Evolutionary conservation across 306 rosid species (phyloP).

Genomic region (Crotalaria pallida): DNA sequence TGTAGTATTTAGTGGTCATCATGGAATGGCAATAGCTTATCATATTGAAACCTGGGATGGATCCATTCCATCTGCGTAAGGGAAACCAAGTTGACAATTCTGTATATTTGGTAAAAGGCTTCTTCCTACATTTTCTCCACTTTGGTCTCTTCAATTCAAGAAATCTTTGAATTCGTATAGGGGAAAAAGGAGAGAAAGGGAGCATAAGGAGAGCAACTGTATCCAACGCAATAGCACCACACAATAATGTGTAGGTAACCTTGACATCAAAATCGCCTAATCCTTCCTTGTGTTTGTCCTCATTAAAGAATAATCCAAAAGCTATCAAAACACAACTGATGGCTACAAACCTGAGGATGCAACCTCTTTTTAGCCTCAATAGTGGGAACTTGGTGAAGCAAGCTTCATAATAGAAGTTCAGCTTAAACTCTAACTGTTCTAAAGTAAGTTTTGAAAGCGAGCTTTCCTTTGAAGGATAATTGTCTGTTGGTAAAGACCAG

Average conservation of each 20-base stretch:
- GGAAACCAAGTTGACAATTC: neutral
- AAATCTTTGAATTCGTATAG: too few species aligned
- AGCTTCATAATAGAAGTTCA: slow-evolving; percentile 36
- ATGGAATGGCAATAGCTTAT: neutral
- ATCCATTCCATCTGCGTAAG: slow-evolving; percentile 33
- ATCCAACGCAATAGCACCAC: slow-evolving; percentile 33
- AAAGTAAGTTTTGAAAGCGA: neutral
- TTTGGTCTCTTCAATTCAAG: neutral
- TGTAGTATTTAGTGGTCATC: too few species aligned
- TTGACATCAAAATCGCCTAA: neutral
- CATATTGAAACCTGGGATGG: slow-evolving; percentile 19
- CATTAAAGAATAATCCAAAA: neutral
- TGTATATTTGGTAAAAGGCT: neutral
- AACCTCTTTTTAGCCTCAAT: neutral
- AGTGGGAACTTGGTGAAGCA: slow-evolving; percentile 32
- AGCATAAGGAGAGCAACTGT: slow-evolving; percentile 8
- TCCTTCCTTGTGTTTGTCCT: neutral
- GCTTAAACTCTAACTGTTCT: slow-evolving; percentile 25
- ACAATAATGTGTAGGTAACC: slow-evolving; percentile 32
- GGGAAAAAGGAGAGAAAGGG: slow-evolving; percentile 23
- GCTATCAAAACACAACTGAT: neutral
- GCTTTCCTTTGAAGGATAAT: too few species aligned
- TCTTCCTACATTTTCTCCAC: neutral
- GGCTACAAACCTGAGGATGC: neutral
- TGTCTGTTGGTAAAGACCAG: too few species aligned